A percentile compares a stretch with the other conserved stretches of the same genome.
phyloP scores from a whole-genome alignment of 495 filamentous ascomycete genomes.

The Hypoxylon intermedium region DNA sequence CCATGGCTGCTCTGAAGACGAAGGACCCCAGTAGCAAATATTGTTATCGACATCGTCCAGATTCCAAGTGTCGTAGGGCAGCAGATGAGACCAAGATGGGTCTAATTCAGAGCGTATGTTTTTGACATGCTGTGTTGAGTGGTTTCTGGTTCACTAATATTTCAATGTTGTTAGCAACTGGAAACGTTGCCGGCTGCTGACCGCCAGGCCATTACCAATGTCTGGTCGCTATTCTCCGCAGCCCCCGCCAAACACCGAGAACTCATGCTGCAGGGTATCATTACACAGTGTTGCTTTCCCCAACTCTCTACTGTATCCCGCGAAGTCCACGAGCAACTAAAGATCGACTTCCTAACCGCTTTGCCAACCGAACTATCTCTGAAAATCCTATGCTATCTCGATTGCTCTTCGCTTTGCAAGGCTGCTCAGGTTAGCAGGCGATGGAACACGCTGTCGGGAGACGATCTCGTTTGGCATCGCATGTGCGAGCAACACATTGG shows the following conservation, averaged over 20 bases:
- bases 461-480: constrained; percentile 96
- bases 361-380: constrained; percentile 90
- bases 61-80: constrained; percentile 89
- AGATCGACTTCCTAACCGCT: constrained; percentile 91
- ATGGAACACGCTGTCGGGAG: constrained; percentile 88
- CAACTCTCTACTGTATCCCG: constrained; percentile 91
- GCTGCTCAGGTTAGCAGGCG: constrained; percentile 91
- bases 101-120: constrained; percentile 79
- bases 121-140: no score
- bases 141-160: constrained; percentile 2
- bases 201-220: constrained; percentile 91
- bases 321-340: constrained; percentile 85
- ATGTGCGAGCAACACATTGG: constrained; percentile 98
- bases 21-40: constrained; percentile 81
- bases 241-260: constrained; percentile 92
- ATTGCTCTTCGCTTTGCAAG: constrained; percentile 95
- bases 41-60: constrained; percentile 94
- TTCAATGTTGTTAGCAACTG: constrained; percentile 64
- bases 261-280: constrained; percentile 92
- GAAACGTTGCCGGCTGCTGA: constrained; percentile 80
- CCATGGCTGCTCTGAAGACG: constrained; percentile 47
- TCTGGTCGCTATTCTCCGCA: constrained; percentile 97
- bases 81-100: constrained; percentile 96
- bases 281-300: constrained; percentile 95
- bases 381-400: constrained; percentile 90